Base-by-base conservation (phyloP, 2,329 filamentous ascomycete genomes). In the Apiospora koreana region DNA sequence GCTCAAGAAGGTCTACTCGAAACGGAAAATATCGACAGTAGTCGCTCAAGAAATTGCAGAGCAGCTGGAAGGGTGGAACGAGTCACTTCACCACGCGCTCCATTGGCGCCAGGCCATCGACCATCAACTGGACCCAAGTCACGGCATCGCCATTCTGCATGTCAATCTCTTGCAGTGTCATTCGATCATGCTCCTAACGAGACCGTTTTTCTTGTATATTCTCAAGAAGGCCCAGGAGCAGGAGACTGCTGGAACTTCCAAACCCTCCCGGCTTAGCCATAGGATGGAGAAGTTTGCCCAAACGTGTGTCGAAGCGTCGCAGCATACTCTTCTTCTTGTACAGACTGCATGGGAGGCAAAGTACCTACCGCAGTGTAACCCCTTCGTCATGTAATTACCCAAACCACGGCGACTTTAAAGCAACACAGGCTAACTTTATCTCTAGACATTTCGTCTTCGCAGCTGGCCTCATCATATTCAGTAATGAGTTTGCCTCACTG, bases 201-300 rank as follows among this genome's bases (percentile, higher is more conserved):
- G 90, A 38, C 90, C 91, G 0, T 92, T 92, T 76, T 89, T 92
- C 70, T 79, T 91, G 18, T 87, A 86, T 70, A 82, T 89, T 16
- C 81, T 90, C 50, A 88, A 83, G 69, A 80, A 81, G 75, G 75
- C 78, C 2, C 77, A 79, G 45, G 76, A 79, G 71, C 76, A 81
- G 70, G 74, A 77, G 65, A 68, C 76, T 38, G 38, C 16, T 18
- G 23, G 25, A 38, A 74, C 80, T 62, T 75, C 75, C 58, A 78
- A 76, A 73, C 70, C 73, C 69, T 75, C 78, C 68, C 78, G 75
- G 35, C 70, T 76, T 2, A 78, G 76, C 71, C 76, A 79, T 38
- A 79, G 77, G 41, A 82, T 86, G 76, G 82, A 84, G 42, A 83
- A 78, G 50, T 84, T 87, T 69, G 86, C 85, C 7, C 83, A 86